Base-by-base conservation (phyloP, 2,329 filamentous ascomycete species). In the Parasarocladium wereldwijsianum region DNA sequence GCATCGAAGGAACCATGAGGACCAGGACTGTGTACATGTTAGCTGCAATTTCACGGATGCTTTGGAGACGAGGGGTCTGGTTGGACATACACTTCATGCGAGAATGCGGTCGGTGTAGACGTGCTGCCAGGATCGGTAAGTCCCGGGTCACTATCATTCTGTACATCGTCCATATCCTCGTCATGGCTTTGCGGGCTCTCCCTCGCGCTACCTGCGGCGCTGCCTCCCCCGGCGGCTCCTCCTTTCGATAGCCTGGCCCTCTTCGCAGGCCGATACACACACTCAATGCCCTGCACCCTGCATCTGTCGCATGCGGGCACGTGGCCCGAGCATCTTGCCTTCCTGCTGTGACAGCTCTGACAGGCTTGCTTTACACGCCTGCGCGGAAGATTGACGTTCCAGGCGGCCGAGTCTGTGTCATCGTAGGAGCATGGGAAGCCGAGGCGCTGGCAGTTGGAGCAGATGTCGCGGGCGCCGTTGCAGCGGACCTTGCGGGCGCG, bases 341-440 rank as follows among this genome's bases (percentile, higher is more conserved):
- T 72, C 39, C 66, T 57, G 19, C 63, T 61, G 38, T 72, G 67
- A 44, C 67, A 72, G 41, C 60, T 67, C 41, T 64, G 55, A 39
- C 67, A 72, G 17, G 67, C 67, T 44, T 68, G 58, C 25, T 66
- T 58, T 24, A 69, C 67, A 14, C 67, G 63, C 21, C 66, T 59
- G 23, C 65, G 52, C 6, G 66, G 62, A 29, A 67, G 43, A n/a
- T 55, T 50, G 29, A 58, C 46, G 19, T 54, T 55, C 39, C 61
- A 55, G 26, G 54, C 44, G 9, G 56, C 54, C 7, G 35, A 34
- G 16, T 37, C 35, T 21, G 28, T 17, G 31, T 67, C 64, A 34
- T 68, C 63, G 41, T 69, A 71, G 6, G 66, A 66, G 43, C 67
- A 72, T 6, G 59, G 55, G 39, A 71, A 70, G 27, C 64, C 64